Conservation (phyloP, 768 basidiomycete genomes). For the Tulasnella sp. region DNA sequence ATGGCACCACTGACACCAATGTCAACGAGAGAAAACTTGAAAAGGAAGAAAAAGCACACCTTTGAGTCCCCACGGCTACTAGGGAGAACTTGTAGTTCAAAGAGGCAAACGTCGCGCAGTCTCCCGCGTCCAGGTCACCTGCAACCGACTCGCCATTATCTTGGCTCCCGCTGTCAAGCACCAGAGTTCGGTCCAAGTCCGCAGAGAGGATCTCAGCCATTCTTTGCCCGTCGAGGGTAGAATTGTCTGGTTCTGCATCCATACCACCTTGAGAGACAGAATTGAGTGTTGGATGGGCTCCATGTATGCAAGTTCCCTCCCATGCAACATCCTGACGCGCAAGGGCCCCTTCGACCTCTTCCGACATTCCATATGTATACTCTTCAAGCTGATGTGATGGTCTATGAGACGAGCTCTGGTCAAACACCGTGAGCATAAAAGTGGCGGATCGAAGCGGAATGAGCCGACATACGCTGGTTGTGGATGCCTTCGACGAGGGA, state of each 20-base stretch:
- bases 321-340: conserved; percentile 40
- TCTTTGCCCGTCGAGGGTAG: not conserved
- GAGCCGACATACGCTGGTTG: conserved; percentile 3
- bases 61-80: conserved; percentile 70
- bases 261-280: not conserved
- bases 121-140: not conserved
- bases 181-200: conserved; percentile 6
- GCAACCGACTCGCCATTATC: not conserved
- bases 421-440: not conserved
- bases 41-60: conserved; percentile 43
- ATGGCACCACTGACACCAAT: conserved; percentile 15
- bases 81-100: conserved; percentile 79
- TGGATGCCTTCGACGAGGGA: conserved; percentile 6
- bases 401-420: conserved; percentile 14
- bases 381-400: conserved; percentile 20
- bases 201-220: not conserved
- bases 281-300: not conserved
- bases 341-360: not conserved
- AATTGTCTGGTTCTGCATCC: not conserved
- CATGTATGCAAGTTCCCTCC: conserved; percentile 78
- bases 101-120: conserved; percentile 46
- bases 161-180: not conserved
- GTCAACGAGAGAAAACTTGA: not conserved
- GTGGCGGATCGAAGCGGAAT: not conserved
- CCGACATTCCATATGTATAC: conserved; percentile 5